These are phyloP conservation scores for Suhomyces choctaworum DNA, from an alignment of 1,139 yeast species.

Conservation along the genomic window DNA sequence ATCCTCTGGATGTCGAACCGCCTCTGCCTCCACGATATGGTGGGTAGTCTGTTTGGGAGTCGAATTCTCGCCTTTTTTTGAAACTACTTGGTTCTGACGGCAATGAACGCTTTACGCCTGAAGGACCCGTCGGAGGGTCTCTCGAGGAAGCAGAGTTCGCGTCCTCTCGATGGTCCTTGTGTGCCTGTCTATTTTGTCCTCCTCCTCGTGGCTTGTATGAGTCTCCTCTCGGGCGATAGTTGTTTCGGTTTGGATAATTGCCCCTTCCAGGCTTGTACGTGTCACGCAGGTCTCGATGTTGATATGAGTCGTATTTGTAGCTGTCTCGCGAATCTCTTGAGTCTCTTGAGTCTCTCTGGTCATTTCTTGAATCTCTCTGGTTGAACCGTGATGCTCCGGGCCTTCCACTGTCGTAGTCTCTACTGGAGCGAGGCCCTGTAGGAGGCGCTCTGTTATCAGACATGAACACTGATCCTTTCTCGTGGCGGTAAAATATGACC, in stretches of 20 bases:
- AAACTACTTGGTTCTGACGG: slow-evolving; percentile 25
- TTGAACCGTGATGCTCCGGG: neutral
- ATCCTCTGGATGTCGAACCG: slow-evolving; percentile 6
- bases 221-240: slow-evolving; percentile 16
- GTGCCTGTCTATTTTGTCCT: slow-evolving; percentile 7
- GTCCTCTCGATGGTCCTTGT: slow-evolving; percentile 8
- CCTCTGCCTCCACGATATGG: slow-evolving; percentile 7
- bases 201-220: slow-evolving; percentile 12
- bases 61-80: slow-evolving; percentile 19
- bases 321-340: slow-evolving; percentile 3
- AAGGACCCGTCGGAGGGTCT: slow-evolving; percentile 2
- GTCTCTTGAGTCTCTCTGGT: slow-evolving; percentile 8
- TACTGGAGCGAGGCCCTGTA: slow-evolving; percentile 35
- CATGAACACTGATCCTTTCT: too few relatives aligned
- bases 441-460: slow-evolving; percentile 48
- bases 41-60: slow-evolving; percentile 13
- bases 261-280: slow-evolving; percentile 13
- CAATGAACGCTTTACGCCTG: slow-evolving; percentile 19
- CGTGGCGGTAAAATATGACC: too few relatives aligned
- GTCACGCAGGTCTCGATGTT: slow-evolving; percentile 8
- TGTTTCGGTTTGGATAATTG: slow-evolving; percentile 13
- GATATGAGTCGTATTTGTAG: slow-evolving; percentile 5
- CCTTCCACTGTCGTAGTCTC: slow-evolving; percentile 19
- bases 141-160: neutral
- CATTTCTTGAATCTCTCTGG: slow-evolving; percentile 2